Percentiles rank a stretch among this genome's conserved stretches.
Conservation (phyloP, 2,329 filamentous ascomycete genomes). For the Pseudogymnoascus sp. region DNA sequence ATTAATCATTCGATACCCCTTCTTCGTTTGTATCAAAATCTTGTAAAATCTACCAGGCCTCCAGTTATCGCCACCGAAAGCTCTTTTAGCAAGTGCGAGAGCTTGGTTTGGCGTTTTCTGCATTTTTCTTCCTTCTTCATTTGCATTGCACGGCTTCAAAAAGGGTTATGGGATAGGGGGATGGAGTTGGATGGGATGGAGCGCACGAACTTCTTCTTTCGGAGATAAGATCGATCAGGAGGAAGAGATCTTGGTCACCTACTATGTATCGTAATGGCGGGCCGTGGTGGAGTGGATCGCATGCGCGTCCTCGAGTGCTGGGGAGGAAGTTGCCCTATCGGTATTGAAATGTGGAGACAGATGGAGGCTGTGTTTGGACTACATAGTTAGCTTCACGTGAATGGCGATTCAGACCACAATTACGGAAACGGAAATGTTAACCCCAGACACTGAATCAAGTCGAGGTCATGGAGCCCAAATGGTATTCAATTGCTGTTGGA, state of each 20-base stretch:
- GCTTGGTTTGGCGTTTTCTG: not conserved
- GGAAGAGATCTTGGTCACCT: not conserved
- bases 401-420: slow-evolving; percentile 2
- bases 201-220: not conserved
- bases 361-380: slow-evolving; percentile 7
- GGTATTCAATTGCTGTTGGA: not conserved
- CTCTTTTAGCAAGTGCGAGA: slow-evolving; percentile 4
- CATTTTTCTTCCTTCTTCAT: not conserved
- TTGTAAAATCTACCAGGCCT: slow-evolving; percentile 4
- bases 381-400: slow-evolving; percentile 5
- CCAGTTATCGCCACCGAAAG: not conserved
- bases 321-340: slow-evolving; percentile 2
- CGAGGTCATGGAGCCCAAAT: not conserved
- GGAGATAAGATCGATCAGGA: not conserved
- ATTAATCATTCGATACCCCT: slow-evolving; percentile 7
- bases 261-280: slow-evolving; percentile 2
- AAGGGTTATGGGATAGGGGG: not conserved
- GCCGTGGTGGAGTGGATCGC: slow-evolving; percentile 7
- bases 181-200: not conserved
- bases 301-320: not conserved
- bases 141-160: slow-evolving; percentile 3
- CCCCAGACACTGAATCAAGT: not conserved
- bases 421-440: not conserved
- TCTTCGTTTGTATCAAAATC: slow-evolving; percentile 6
- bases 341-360: slow-evolving; percentile 1